Conservation (phyloP, 805 yeast species). For the Candida pseudoglaebosa region DNA sequence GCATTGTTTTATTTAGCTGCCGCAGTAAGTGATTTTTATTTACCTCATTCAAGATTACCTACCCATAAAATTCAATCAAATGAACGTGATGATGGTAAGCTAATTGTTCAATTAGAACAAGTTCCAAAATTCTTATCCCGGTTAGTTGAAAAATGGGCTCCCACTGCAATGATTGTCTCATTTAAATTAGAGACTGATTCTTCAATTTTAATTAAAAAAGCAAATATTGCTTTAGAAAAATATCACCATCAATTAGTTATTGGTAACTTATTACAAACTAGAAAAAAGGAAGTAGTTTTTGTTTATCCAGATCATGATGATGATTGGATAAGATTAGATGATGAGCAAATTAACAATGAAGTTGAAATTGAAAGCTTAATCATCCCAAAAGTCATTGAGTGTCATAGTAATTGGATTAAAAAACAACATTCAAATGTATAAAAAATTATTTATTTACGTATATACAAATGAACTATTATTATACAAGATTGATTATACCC, state of each 20-base stretch:
- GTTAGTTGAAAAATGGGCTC: conserved; percentile 92
- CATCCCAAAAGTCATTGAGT: conserved; percentile 67
- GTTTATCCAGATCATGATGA: conserved; percentile 49
- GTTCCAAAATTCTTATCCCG: conserved; percentile 92
- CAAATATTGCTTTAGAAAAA: conserved; percentile 72
- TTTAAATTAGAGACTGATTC: conserved; percentile 91
- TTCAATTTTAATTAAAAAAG: conserved; percentile 65
- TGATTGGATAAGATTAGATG: conserved; percentile 49
- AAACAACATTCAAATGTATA: neutral
- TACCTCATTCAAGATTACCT: conserved; percentile 81
- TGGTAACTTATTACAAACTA: conserved; percentile 85
- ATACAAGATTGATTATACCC: no score
- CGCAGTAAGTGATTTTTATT: conserved; percentile 94
- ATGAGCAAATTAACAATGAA: conserved; percentile 34
- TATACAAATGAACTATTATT: no score
- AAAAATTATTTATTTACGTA: neutral
- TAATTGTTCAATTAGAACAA: conserved; percentile 84
- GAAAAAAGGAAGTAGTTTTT: conserved; percentile 85
- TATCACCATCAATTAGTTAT: conserved; percentile 93
- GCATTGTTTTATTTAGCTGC: conserved; percentile 90
- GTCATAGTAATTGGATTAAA: conserved; percentile 63
- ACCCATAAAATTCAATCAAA: conserved; percentile 90
- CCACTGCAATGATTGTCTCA: conserved; percentile 88
- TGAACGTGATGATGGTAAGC: conserved; percentile 63
- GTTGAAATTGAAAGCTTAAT: conserved; percentile 75